Evolutionary conservation across 768 basidiomycete genomes (phyloP), one percentile per base, ranked within the genome.

Genomic region (Amanita brunnescens): DNA sequence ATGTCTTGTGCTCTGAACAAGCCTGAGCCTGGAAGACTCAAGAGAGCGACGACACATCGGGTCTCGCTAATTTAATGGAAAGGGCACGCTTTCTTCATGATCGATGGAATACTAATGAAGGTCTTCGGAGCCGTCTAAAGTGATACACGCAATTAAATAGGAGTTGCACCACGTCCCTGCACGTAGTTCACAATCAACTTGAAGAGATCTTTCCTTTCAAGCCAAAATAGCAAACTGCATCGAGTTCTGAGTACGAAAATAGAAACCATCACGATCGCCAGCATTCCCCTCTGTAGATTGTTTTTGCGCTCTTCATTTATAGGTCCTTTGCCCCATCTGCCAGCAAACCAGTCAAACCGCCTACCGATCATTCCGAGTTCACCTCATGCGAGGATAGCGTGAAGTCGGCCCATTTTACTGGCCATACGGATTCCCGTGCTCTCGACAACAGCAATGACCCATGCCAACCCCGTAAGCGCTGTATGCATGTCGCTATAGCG

Each of bases 331-430:
- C 70, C 73, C 14, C 42, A 55, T 24, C 71, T 58, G 6, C 72
- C 67, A 0, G 73, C 62, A 51, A 81, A 82, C 79, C 79, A 81
- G 47, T 81, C 80, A 45, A 83, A 82, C 5, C 80, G 60, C 23
- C 52, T 56, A 0, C 73, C 70, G 16, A 80, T 44, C 1, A 57
- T 53, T 1, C 9, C 5, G 5, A 64, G 63, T 55, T 81, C 78
- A 0, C 70, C 55, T n/a, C 77, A 61, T 43, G 68, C 66, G 7
- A 80, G 16, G 13, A 75, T 54, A 1, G 80, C 79, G 2, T 71
- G 62, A 0, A 69, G 32, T 6, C 78, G 68, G 0, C 78, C 80
- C 40, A 66, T 60, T 51, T 82, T 80, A 34, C 72, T 77, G 18
- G 66, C 67, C 62, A 82, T 67, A 21, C 79, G 67, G 39, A 83